Evolutionary conservation across 352 stramenopile genomes (phyloP).

Genomic region (Phytophthora ramorum): DNA sequence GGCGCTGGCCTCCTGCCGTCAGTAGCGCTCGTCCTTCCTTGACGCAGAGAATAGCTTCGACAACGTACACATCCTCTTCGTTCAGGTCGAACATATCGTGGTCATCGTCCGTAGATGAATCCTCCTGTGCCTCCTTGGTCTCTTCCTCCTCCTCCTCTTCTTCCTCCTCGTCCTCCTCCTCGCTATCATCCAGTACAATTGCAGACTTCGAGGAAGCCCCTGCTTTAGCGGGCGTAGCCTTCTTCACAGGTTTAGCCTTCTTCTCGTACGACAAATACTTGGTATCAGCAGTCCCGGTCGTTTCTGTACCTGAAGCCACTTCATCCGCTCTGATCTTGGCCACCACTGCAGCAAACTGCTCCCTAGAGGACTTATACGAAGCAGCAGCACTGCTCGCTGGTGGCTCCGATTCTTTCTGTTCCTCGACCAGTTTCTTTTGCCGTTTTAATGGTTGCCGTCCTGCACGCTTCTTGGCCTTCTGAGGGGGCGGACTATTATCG

Average conservation of each 20-base stretch:
- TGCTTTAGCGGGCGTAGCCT: slow-evolving; percentile 10
- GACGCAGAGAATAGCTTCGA: slow-evolving; percentile 76
- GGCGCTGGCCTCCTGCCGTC: slow-evolving; percentile 29
- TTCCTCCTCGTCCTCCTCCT: slow-evolving; percentile 44
- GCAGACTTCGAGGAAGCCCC: slow-evolving; percentile 51
- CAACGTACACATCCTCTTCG: slow-evolving; percentile 77
- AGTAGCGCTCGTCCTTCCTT: slow-evolving; percentile 60
- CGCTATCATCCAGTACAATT: slow-evolving; percentile 67
- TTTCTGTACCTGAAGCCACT: slow-evolving; percentile 9
- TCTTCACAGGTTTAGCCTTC: slow-evolving; percentile 15
- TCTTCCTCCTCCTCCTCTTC: slow-evolving; percentile 41
- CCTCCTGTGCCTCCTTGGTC: slow-evolving; percentile 32
- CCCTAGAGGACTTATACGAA: slow-evolving; percentile 21
- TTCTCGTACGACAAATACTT: slow-evolving; percentile 46
- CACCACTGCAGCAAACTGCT: slow-evolving; percentile 34
- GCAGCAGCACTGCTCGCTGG: background rate
- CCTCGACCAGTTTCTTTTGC: slow-evolving; percentile 16
- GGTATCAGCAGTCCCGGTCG: background rate
- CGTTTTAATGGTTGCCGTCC: slow-evolving; percentile 8
- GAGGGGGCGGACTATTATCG: slow-evolving; percentile 12
- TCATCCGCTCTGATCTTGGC: slow-evolving; percentile 45
- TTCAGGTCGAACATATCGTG: slow-evolving; percentile 73
- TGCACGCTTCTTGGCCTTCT: slow-evolving; percentile 26
- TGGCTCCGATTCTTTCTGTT: slow-evolving; percentile 19
- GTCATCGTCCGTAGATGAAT: slow-evolving; percentile 74